phyloP scores from a whole-genome alignment of 306 rosid genomes.

The Parietaria judaica region DNA sequence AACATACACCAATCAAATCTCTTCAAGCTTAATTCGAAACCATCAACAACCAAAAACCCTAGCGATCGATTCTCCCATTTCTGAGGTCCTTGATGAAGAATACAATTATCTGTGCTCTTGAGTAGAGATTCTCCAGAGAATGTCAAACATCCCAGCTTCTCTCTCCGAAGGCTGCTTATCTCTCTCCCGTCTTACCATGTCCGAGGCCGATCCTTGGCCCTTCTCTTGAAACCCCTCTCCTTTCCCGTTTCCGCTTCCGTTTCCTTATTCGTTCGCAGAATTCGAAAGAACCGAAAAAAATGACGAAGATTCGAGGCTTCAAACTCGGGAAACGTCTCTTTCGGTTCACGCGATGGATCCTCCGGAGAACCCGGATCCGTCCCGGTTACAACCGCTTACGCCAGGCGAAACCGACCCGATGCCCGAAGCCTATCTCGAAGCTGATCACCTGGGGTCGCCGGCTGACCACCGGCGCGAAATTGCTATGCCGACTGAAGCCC shows the following conservation, averaged over 20 bases:
- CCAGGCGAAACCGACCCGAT: neutral
- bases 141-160: constrained; percentile 58
- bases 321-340: constrained; percentile 51
- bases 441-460: constrained; percentile 57
- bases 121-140: neutral
- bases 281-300: neutral
- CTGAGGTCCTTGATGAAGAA: constrained; percentile 9
- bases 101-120: neutral
- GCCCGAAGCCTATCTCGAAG: constrained; percentile 22
- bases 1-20: no score
- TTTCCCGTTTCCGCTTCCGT: no score
- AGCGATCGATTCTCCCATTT: no score
- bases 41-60: neutral
- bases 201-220: constrained; percentile 69
- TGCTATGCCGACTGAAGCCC: constrained; percentile 30
- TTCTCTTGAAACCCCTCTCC: constrained; percentile 30
- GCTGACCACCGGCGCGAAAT: constrained; percentile 40
- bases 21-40: no score
- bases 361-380: constrained; percentile 21
- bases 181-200: constrained; percentile 52
- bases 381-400: constrained; percentile 22
- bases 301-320: constrained; percentile 47
- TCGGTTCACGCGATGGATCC: constrained; percentile 40
- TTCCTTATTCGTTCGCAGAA: neutral
- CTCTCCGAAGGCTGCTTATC: constrained; percentile 56